Evolutionary conservation across 768 basidiomycete genomes (phyloP).

Genomic region (Xanthoconium stramineum): DNA sequence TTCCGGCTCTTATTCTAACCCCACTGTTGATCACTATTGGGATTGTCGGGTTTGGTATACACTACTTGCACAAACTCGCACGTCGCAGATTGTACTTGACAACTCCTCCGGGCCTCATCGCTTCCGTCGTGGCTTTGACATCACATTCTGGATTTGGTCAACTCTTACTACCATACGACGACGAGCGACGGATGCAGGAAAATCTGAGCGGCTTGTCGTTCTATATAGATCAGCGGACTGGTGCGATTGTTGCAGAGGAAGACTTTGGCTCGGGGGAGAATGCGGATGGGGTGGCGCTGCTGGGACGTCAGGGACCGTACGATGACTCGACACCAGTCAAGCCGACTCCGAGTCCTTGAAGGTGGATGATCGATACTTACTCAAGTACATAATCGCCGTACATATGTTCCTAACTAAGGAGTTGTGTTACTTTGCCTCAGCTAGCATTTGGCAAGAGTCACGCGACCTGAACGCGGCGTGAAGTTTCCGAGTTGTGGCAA

Average conservation of each 20-base stretch:
- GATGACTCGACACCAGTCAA: conserved; percentile 2
- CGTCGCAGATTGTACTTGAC: conserved; percentile 51
- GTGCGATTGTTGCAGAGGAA: conserved; percentile 60
- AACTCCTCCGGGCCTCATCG: conserved; percentile 59
- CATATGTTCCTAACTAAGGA: no score
- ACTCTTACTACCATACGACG: conserved; percentile 58
- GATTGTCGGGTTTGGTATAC: conserved; percentile 43
- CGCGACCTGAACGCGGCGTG: no score
- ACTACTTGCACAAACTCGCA: conserved; percentile 44
- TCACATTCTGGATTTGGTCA: conserved; percentile 61
- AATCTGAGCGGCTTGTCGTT: conserved; percentile 54
- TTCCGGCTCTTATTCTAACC: conserved; percentile 53
- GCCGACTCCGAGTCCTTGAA: neutral
- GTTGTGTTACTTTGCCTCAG: no score
- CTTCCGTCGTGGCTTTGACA: conserved; percentile 52
- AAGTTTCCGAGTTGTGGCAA: no score
- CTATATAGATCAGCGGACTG: conserved; percentile 53
- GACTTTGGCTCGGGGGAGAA: conserved; percentile 11
- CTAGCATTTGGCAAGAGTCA: no score
- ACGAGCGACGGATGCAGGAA: conserved; percentile 39
- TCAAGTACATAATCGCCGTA: neutral
- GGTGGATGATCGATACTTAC: no score
- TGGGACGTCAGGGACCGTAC: conserved; percentile 11
- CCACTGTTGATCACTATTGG: conserved; percentile 47
- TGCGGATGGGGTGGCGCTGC: conserved; percentile 15